Conservation (phyloP, 2,329 filamentous ascomycete species). For the Pseudogymnoascus sp. region DNA sequence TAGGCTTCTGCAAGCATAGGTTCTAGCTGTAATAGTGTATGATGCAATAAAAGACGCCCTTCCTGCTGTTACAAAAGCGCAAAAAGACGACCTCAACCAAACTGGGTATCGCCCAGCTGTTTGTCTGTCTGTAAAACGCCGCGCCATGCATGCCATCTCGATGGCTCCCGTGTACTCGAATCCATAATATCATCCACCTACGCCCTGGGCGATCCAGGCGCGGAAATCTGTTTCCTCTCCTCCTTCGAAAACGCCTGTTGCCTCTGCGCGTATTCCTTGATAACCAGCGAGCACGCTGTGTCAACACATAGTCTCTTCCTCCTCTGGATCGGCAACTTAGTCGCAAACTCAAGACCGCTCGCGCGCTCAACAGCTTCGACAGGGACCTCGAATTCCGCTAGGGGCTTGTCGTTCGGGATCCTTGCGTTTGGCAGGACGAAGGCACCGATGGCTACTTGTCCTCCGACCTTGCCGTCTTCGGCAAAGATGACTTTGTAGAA, state of each 20-base stretch:
- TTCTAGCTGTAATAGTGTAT: not conserved
- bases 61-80: not conserved
- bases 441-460: constrained; percentile 80
- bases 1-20: not conserved
- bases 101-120: not conserved
- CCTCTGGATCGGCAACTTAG: constrained; percentile 65
- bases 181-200: constrained; percentile 10
- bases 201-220: constrained; percentile 10
- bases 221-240: constrained; percentile 15
- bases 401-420: constrained; percentile 80
- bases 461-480: constrained; percentile 65
- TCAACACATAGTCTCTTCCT: constrained; percentile 79
- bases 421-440: constrained; percentile 90
- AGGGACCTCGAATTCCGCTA: constrained; percentile 90
- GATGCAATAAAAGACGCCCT: not conserved
- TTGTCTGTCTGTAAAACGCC: not conserved
- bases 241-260: constrained; percentile 47
- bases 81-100: not conserved
- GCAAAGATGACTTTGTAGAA: constrained; percentile 99
- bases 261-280: constrained; percentile 66
- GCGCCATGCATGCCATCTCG: not conserved
- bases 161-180: not conserved
- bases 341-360: constrained; percentile 83
- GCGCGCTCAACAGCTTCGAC: constrained; percentile 88
- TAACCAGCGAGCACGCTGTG: constrained; percentile 71